A percentile compares a stretch with the other conserved stretches of the same genome.
Conservation (phyloP, 257 asterid genomes). For the Nemophila menziesii region DNA sequence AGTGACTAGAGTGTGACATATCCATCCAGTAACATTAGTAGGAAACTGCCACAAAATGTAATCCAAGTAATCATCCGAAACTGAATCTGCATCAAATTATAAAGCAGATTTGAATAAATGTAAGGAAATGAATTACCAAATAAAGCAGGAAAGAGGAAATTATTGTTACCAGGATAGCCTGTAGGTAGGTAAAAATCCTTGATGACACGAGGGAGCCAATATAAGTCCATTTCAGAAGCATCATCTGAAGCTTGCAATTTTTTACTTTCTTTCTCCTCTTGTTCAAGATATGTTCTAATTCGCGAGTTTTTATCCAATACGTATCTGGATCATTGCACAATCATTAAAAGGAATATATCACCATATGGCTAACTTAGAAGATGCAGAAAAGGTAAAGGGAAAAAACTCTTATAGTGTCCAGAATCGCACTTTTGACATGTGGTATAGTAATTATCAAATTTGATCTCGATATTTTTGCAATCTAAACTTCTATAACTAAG, state of each 20-base stretch:
- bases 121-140: background rate
- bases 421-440: no score
- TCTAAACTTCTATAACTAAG: no score
- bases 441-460: no score
- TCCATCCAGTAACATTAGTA: conserved; percentile 96
- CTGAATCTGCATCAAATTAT: conserved; percentile 50
- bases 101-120: background rate
- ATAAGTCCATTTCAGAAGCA: conserved; percentile 13
- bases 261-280: conserved; percentile 20
- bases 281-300: conserved; percentile 44
- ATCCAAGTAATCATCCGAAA: conserved; percentile 88
- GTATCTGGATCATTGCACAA: conserved; percentile 32
- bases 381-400: background rate
- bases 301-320: conserved; percentile 42
- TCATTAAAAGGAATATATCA: background rate
- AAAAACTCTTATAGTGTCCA: background rate
- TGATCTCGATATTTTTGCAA: no score
- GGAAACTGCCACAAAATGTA: conserved; percentile 92
- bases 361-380: background rate
- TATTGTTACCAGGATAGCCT: conserved; percentile 67
- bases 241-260: conserved; percentile 16
- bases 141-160: conserved; percentile 1
- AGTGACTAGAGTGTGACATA: conserved; percentile 86
- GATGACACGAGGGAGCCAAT: conserved; percentile 58
- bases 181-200: conserved; percentile 78